Evolutionary conservation across 2,329 filamentous ascomycete genomes (phyloP).

Genomic region (Fusarium sp.): DNA sequence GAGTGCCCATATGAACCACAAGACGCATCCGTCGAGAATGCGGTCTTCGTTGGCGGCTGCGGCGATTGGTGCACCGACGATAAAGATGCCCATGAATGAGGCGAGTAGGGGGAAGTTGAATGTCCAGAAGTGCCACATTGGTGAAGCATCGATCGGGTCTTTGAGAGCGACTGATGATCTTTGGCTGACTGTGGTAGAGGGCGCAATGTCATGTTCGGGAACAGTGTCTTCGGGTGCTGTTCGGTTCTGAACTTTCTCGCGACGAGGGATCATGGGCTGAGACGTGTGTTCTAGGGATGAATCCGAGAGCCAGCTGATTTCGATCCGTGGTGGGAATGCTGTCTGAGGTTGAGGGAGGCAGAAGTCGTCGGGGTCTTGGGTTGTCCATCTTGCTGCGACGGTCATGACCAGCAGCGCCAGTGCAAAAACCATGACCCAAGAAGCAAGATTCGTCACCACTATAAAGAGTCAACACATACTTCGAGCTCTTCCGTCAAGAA

Average conservation of each 20-base stretch:
- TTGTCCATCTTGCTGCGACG: conserved; percentile 7
- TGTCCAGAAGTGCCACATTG: conserved; percentile 24
- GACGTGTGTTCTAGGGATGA: conserved; percentile 28
- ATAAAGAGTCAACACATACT: conserved; percentile 17
- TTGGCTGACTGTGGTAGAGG: conserved; percentile 5
- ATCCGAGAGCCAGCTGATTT: conserved; percentile 41
- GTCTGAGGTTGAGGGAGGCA: conserved; percentile 10
- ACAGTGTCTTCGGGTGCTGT: neutral
- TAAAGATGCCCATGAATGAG: conserved; percentile 49
- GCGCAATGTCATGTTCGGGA: neutral
- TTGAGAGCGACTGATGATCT: conserved; percentile 18
- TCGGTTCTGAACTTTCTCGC: conserved; percentile 11
- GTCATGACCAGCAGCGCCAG: conserved; percentile 42
- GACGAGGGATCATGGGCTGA: neutral
- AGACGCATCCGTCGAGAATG: conserved; percentile 59
- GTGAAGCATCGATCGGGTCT: conserved; percentile 1
- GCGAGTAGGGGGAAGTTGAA: conserved; percentile 48
- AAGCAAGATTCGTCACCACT: conserved; percentile 53
- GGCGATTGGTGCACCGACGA: conserved; percentile 58
- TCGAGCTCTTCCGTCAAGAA: fast-evolving
- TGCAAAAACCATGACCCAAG: conserved; percentile 51
- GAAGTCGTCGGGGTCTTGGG: conserved; percentile 15
- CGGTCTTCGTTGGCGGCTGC: conserved; percentile 50
- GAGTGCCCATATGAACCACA: conserved; percentile 63
- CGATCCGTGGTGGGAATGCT: conserved; percentile 12